Percentiles rank a stretch among this genome's conserved stretches.
phyloP scores from a whole-genome alignment of 78 protist genomes.

The Emiliania huxleyi region DNA sequence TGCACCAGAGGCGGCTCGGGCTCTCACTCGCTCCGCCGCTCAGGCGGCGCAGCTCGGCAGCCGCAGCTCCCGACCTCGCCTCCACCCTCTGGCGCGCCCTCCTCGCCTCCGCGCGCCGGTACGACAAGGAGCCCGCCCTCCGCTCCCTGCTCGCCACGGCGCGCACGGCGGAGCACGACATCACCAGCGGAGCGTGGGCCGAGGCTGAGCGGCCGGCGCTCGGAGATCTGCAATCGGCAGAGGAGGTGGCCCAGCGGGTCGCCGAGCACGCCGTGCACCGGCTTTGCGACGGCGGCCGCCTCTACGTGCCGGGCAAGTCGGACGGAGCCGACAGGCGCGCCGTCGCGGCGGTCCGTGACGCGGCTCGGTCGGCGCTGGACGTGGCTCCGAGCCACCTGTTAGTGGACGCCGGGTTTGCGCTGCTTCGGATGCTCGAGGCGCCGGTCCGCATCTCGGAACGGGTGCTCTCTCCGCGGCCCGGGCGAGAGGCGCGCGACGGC shows the following conservation, averaged over 20 bases:
- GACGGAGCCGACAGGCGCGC: neutral
- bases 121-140: neutral
- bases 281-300: neutral
- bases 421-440: neutral
- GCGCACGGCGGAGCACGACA: neutral
- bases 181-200: neutral
- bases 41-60: too few relatives aligned
- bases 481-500: too few relatives aligned
- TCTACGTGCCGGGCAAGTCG: neutral
- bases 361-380: neutral
- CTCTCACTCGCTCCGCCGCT: too few relatives aligned
- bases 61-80: too few relatives aligned
- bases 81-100: neutral
- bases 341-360: neutral
- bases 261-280: neutral
- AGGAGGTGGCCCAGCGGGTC: neutral
- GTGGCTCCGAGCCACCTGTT: neutral
- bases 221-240: neutral
- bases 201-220: neutral
- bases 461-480: too few relatives aligned
- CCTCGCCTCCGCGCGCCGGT: neutral
- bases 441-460: neutral
- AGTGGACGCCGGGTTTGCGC: neutral
- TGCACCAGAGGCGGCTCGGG: too few relatives aligned
- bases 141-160: neutral